Percentiles rank a stretch among this genome's conserved stretches.
These are phyloP conservation scores for Syncephalastrum contaminatum DNA, from an alignment of 371 early-diverging fungal species.

Conservation along the genomic window DNA sequence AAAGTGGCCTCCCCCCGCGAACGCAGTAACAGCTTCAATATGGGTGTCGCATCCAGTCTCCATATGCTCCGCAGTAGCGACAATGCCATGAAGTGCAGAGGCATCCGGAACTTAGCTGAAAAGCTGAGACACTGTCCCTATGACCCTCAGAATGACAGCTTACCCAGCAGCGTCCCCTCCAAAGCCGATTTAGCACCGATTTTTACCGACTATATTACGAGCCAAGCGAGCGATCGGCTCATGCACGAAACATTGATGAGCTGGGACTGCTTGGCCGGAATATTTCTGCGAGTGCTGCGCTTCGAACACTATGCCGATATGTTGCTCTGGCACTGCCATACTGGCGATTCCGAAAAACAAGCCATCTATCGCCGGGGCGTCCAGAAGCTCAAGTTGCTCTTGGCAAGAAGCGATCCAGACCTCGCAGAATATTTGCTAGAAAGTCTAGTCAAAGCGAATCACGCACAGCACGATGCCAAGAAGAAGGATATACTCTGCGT, in stretches of 20 bases:
- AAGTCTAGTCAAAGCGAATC: slow-evolving; percentile 1
- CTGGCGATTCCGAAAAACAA: not conserved
- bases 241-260: slow-evolving; percentile 28
- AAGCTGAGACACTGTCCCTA: slow-evolving; percentile 10
- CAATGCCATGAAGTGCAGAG: slow-evolving; percentile 13
- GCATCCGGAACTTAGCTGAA: slow-evolving; percentile 11
- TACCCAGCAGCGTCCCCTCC: slow-evolving; percentile 26
- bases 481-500: not conserved
- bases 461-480: slow-evolving; percentile 4
- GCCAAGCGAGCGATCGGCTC: not conserved
- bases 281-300: slow-evolving; percentile 23
- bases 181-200: slow-evolving; percentile 20
- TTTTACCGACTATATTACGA: slow-evolving; percentile 16
- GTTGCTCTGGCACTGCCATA: slow-evolving; percentile 15
- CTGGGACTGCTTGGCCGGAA: slow-evolving; percentile 33
- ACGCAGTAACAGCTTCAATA: slow-evolving; percentile 8
- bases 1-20: not conserved
- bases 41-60: not conserved
- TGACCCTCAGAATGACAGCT: not conserved
- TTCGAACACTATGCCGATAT: slow-evolving; percentile 26
- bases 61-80: slow-evolving; percentile 21
- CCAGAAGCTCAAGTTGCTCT: slow-evolving; percentile 20
- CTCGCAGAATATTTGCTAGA: slow-evolving; percentile 18
- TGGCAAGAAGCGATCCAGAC: slow-evolving; percentile 25
- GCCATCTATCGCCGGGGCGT: too few species aligned